phyloP scores from a whole-genome alignment of 2,329 filamentous ascomycete species.

The Neofusicoccum cordaticola region DNA sequence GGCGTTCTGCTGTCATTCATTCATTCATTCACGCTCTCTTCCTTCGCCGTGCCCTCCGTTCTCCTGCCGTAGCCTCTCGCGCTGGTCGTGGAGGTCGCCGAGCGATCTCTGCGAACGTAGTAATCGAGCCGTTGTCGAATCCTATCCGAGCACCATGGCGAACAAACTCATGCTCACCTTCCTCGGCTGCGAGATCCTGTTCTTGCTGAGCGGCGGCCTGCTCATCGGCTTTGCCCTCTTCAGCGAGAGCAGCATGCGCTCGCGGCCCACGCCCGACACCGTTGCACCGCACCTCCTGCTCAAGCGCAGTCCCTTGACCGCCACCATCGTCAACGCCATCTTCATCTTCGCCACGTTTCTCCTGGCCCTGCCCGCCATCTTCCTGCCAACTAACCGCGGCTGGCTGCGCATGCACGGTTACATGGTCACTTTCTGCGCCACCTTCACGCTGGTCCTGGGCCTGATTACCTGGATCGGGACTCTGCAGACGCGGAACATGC shows the following conservation, averaged over 20 bases:
- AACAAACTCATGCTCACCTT: slow-evolving; percentile 55
- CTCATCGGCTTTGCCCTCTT: slow-evolving; percentile 54
- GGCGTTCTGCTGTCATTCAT: slow-evolving; percentile 10
- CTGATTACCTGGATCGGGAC: slow-evolving; percentile 68
- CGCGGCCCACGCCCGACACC: slow-evolving; percentile 45
- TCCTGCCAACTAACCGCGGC: slow-evolving; percentile 61
- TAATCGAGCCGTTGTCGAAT: neutral
- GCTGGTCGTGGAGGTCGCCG: slow-evolving; percentile 2
- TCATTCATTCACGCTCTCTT: neutral
- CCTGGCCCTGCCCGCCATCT: slow-evolving; percentile 69
- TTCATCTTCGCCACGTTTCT: slow-evolving; percentile 66
- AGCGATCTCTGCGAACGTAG: neutral
- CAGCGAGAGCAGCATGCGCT: slow-evolving; percentile 38
- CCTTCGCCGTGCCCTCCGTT: neutral
- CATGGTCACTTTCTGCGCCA: slow-evolving; percentile 63
- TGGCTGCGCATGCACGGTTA: slow-evolving; percentile 70
- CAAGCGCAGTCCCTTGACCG: slow-evolving; percentile 53
- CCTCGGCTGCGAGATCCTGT: slow-evolving; percentile 51
- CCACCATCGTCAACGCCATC: slow-evolving; percentile 68
- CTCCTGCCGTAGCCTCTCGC: neutral
- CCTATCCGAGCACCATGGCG: slow-evolving; percentile 30
- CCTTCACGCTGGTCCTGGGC: slow-evolving; percentile 61
- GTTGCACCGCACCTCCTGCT: slow-evolving; percentile 53
- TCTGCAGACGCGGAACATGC: slow-evolving; percentile 62
- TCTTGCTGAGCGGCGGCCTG: slow-evolving; percentile 51